Percentiles rank a stretch among this genome's conserved stretches.
phyloP scores from a whole-genome alignment of 106 monocot species.

The Amphibolis antarctica region DNA sequence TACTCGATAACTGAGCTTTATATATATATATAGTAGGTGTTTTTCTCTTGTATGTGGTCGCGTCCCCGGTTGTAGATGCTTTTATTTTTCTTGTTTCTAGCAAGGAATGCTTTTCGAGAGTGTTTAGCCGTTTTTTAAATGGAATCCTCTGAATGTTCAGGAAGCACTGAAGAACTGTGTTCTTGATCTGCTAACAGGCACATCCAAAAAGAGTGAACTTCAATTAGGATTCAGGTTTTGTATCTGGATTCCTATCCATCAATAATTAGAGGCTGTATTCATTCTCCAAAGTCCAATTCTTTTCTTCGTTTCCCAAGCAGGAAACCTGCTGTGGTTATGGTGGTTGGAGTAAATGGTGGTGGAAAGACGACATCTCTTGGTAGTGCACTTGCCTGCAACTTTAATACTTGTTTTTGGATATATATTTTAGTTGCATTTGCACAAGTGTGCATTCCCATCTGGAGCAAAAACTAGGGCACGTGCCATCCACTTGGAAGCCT shows the following conservation, averaged over 20 bases:
- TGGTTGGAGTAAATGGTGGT: slow-evolving; percentile 96
- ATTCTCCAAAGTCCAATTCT: background rate
- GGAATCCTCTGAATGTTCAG: slow-evolving; percentile 22
- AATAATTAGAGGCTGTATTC: background rate
- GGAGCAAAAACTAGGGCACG: background rate
- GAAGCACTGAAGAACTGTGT: slow-evolving; percentile 71
- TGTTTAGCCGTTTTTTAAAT: too few species aligned
- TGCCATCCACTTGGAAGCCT: too few species aligned
- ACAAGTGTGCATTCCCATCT: background rate
- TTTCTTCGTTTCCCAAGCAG: slow-evolving; percentile 25
- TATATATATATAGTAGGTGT: background rate
- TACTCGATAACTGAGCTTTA: too few species aligned
- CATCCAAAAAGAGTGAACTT: slow-evolving; percentile 66
- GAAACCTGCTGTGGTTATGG: slow-evolving; percentile 92
- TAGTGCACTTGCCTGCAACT: slow-evolving; percentile 13
- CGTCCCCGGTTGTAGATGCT: too few species aligned
- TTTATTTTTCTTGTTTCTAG: too few species aligned
- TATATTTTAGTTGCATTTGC: background rate
- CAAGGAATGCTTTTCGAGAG: too few species aligned
- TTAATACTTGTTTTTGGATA: background rate
- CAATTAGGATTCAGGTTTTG: slow-evolving; percentile 72
- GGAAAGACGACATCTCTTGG: slow-evolving; percentile 96
- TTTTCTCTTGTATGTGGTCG: too few species aligned
- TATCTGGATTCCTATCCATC: background rate
- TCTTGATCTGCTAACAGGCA: slow-evolving; percentile 54